Evolutionary conservation across 306 rosid genomes (phyloP), one percentile per base, ranked within the genome.

Genomic region (Geum urbanum): DNA sequence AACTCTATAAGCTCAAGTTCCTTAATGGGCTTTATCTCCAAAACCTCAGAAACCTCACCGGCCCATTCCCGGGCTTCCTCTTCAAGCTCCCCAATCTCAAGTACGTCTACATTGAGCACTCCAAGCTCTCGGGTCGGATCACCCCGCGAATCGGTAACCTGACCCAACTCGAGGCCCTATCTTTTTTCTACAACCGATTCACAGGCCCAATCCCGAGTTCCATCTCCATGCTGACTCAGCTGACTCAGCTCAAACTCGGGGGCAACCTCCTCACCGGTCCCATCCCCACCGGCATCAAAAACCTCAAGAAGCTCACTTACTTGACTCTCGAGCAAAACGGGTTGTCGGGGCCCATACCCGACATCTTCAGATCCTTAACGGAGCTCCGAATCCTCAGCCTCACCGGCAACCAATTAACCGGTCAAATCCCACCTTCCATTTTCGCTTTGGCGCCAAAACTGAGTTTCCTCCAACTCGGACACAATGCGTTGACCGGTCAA

Each of bases 221-320:
- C 0, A 49, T 92, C 15, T 76, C 91, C 7, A 4, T 37, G 69
- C 55, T 92, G 76, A 88, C 83, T 48, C 67, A 53, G 15, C 10
- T 90, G n/a, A 45, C 84, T 78, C 96, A 92, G 86, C 88, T 92
- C 52, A 90, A 85, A 13, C 98, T 92, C 41, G 98, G 88, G 7
- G 63, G 68, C 39, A 92, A 92, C 40, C 66, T 48, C 0, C 88
- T 92, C 48, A 72, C 77, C 0, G 96, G 98, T 2, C 20, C 79
- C 0, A 45, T 90, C 11, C 91, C 98, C 0, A 10, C 45, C n/a
- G 79, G 77, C 6, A 55, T 92, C 44, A 52, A 57, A 27, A 74
- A 56, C 6, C 86, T 90, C 46, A 79, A 51, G 68, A 82, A 66
- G 12, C 88, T 92, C 64, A 66, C 69, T 0, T 73, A 8, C 0